Conservation (phyloP, 306 rosid species). For the Quercus engelmannii region DNA sequence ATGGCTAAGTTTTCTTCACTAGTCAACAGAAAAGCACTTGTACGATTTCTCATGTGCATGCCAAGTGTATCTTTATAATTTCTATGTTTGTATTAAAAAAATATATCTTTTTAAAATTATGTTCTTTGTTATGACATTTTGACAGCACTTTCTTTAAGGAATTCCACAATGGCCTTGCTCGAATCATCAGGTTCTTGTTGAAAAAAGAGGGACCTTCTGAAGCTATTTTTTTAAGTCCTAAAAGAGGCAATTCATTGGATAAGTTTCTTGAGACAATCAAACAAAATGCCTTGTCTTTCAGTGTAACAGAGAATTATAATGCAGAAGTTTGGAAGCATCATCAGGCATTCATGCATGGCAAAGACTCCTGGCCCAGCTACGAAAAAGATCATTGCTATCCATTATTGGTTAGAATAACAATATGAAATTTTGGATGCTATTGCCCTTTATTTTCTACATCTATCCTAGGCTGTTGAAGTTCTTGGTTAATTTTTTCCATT, state of each 20-base stretch:
- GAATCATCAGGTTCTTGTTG: slow-evolving; percentile 45
- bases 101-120: too few relatives aligned
- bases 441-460: not conserved
- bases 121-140: too few relatives aligned
- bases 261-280: slow-evolving; percentile 55
- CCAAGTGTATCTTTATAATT: slow-evolving; percentile 22
- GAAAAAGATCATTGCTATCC: slow-evolving; percentile 78
- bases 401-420: slow-evolving; percentile 57
- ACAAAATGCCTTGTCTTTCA: slow-evolving; percentile 54
- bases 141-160: slow-evolving; percentile 86
- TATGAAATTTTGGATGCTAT: slow-evolving; percentile 32
- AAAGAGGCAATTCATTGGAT: slow-evolving; percentile 71
- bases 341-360: slow-evolving; percentile 46
- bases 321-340: slow-evolving; percentile 65
- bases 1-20: slow-evolving; percentile 24
- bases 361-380: slow-evolving; percentile 64
- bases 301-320: slow-evolving; percentile 61
- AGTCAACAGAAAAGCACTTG: slow-evolving; percentile 16
- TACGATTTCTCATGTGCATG: slow-evolving; percentile 28
- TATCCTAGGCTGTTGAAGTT: not conserved
- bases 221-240: slow-evolving; percentile 75
- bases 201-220: slow-evolving; percentile 48
- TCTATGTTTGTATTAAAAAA: not conserved
- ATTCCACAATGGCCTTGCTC: slow-evolving; percentile 69
- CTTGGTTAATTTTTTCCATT: not conserved